These are phyloP conservation scores for Talaromyces liani DNA, from an alignment of 495 filamentous ascomycete species.

Conservation along the genomic window DNA sequence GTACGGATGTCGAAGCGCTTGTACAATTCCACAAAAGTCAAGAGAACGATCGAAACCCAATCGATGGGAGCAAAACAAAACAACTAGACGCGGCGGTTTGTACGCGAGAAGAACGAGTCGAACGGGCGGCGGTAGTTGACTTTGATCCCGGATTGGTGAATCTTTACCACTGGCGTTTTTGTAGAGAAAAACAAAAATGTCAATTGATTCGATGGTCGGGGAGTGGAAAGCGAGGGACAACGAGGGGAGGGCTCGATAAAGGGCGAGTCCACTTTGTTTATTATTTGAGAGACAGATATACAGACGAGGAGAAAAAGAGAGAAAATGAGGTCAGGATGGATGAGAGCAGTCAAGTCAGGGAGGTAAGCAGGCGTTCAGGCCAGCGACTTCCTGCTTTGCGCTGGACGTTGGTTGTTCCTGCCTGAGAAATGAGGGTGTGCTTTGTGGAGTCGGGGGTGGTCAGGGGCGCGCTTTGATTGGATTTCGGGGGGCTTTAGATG, in stretches of 20 bases:
- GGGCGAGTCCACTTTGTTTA: not conserved
- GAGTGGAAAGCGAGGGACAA: not conserved
- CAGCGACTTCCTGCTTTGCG: not conserved
- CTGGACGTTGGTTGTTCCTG: not conserved
- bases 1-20: not conserved
- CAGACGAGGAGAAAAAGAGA: slow-evolving; percentile 10
- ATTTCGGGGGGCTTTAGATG: not conserved
- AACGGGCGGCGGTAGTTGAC: slow-evolving; percentile 10
- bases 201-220: not conserved
- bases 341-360: slow-evolving; percentile 8
- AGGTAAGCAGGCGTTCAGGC: not conserved
- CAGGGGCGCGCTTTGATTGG: not conserved
- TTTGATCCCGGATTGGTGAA: not conserved
- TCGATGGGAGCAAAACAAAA: slow-evolving; percentile 10
- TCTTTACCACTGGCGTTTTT: not conserved
- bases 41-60: slow-evolving; percentile 3
- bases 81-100: not conserved
- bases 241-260: not conserved
- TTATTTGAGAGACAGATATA: slow-evolving; percentile 9
- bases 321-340: slow-evolving; percentile 15
- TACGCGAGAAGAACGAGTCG: slow-evolving; percentile 12
- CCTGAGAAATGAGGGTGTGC: slow-evolving; percentile 10
- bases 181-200: not conserved
- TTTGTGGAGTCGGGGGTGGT: not conserved
- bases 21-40: not conserved